A percentile compares a stretch with the other conserved stretches of the same genome.
Conservation (phyloP, 257 asterid genomes). For the Lycium barbarum region DNA sequence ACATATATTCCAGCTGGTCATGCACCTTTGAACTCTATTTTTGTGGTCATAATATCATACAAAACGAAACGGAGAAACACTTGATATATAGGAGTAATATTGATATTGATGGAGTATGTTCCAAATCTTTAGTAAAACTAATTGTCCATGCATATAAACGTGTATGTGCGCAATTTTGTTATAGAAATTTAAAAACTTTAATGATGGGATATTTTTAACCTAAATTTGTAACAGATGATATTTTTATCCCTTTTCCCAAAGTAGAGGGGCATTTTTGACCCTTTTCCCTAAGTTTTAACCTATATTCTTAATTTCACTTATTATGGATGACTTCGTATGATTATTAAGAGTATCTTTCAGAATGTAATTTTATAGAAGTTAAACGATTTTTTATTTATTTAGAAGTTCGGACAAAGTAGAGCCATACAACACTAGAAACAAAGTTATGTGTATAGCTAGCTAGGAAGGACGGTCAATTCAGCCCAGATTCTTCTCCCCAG, state of each 20-base stretch:
- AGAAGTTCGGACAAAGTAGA: neutral
- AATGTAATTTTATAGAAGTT: neutral
- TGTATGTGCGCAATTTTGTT: neutral
- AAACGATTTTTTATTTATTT: too few species aligned
- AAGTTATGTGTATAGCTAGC: neutral
- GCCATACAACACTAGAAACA: slow-evolving; percentile 18
- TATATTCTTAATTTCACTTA: neutral
- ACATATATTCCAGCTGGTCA: neutral
- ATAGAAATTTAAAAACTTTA: neutral
- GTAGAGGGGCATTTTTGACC: too few species aligned
- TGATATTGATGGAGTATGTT: neutral
- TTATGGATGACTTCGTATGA: neutral
- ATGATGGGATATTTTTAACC: too few species aligned
- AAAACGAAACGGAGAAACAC: too few species aligned
- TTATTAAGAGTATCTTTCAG: neutral
- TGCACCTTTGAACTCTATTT: neutral
- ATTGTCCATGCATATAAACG: neutral
- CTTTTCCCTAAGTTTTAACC: neutral
- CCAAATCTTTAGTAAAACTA: neutral
- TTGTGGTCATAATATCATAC: neutral
- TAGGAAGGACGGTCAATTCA: slow-evolving; percentile 30
- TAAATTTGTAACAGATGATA: too few species aligned
- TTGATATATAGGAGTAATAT: too few species aligned
- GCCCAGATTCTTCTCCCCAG: slow-evolving; percentile 35
- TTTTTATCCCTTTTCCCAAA: too few species aligned